A percentile compares a stretch with the other conserved stretches of the same genome.
phyloP scores from a whole-genome alignment of 2,329 filamentous ascomycete genomes.

The Neoscytalidium dimidiatum region DNA sequence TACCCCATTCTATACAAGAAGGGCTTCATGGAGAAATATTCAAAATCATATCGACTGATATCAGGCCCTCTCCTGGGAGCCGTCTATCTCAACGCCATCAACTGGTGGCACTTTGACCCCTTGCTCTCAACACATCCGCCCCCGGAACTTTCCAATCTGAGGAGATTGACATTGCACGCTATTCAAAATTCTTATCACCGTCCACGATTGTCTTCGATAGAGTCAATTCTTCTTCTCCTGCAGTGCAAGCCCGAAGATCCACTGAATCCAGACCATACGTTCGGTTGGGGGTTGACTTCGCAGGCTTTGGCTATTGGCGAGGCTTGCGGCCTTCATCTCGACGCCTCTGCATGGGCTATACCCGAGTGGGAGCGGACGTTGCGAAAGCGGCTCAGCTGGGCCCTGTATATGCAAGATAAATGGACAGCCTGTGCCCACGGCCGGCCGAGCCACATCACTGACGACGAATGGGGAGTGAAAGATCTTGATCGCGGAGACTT shows the following conservation, averaged over 20 bases:
- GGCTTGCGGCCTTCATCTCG: slow-evolving; percentile 49
- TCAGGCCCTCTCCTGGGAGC: slow-evolving; percentile 61
- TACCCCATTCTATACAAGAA: slow-evolving; percentile 63
- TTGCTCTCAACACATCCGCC: slow-evolving; percentile 45
- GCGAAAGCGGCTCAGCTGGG: slow-evolving; percentile 64
- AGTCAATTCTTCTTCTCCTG: slow-evolving; percentile 34
- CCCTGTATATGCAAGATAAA: slow-evolving; percentile 66
- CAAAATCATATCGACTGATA: slow-evolving; percentile 58
- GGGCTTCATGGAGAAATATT: slow-evolving; percentile 64
- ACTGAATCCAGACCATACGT: slow-evolving; percentile 13
- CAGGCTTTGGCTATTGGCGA: slow-evolving; percentile 42
- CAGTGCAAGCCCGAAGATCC: slow-evolving; percentile 29
- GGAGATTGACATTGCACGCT: slow-evolving; percentile 38
- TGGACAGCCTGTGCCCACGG: slow-evolving; percentile 62
- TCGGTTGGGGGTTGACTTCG: slow-evolving; percentile 34
- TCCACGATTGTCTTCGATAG: slow-evolving; percentile 36
- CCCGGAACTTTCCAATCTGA: slow-evolving; percentile 41
- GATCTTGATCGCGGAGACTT: slow-evolving; percentile 4
- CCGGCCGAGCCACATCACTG: slow-evolving; percentile 56
- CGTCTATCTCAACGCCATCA: slow-evolving; percentile 63
- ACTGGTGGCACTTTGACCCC: slow-evolving; percentile 62
- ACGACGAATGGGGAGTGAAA: slow-evolving; percentile 45
- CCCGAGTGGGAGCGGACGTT: slow-evolving; percentile 65
- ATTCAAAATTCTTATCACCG: slow-evolving; percentile 45
- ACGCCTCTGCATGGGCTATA: slow-evolving; percentile 64